Evolutionary conservation across 1,139 yeast genomes (phyloP).

Genomic region (Candida labiduridarum): DNA sequence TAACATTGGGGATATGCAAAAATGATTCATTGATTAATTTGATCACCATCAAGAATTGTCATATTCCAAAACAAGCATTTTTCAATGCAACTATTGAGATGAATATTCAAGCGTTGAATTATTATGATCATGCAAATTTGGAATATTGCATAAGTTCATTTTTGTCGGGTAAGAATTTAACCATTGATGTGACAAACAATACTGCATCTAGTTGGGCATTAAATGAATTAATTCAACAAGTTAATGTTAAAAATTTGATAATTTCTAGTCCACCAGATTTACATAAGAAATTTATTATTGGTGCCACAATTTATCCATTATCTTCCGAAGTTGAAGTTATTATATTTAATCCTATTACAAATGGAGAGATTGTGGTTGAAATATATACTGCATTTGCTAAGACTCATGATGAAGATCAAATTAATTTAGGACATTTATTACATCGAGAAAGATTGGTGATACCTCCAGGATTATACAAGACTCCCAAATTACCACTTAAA

Average conservation of each 20-base stretch:
- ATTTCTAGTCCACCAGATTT: slow-evolving; percentile 4
- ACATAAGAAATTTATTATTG: slow-evolving; percentile 29
- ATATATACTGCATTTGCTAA: slow-evolving; percentile 49
- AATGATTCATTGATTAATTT: slow-evolving; percentile 23
- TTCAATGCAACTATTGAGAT: slow-evolving; percentile 19
- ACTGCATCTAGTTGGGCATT: slow-evolving; percentile 18
- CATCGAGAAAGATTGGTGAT: slow-evolving; percentile 37
- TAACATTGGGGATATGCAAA: slow-evolving; percentile 20
- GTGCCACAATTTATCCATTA: slow-evolving; percentile 53
- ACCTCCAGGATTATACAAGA: slow-evolving; percentile 52
- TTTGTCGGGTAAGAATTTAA: slow-evolving; percentile 13
- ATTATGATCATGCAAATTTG: slow-evolving; percentile 14
- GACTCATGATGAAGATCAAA: slow-evolving; percentile 44
- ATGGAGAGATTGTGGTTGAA: slow-evolving; percentile 40
- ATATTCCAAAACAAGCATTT: slow-evolving; percentile 20
- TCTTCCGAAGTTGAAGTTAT: slow-evolving; percentile 54
- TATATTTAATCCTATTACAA: slow-evolving; percentile 53
- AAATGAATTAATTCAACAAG: slow-evolving; percentile 19
- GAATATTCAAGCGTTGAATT: slow-evolving; percentile 11
- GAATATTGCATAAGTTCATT: slow-evolving; percentile 19
- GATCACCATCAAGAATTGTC: slow-evolving; percentile 18
- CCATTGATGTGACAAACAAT: slow-evolving; percentile 16
- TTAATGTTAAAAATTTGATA: slow-evolving; percentile 9
- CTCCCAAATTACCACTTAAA: slow-evolving; percentile 52
- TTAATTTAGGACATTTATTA: slow-evolving; percentile 46